Evolutionary conservation across 805 yeast genomes (phyloP), one percentile per base, ranked within the genome.

Genomic region (Cyberlindnera suaveolens): DNA sequence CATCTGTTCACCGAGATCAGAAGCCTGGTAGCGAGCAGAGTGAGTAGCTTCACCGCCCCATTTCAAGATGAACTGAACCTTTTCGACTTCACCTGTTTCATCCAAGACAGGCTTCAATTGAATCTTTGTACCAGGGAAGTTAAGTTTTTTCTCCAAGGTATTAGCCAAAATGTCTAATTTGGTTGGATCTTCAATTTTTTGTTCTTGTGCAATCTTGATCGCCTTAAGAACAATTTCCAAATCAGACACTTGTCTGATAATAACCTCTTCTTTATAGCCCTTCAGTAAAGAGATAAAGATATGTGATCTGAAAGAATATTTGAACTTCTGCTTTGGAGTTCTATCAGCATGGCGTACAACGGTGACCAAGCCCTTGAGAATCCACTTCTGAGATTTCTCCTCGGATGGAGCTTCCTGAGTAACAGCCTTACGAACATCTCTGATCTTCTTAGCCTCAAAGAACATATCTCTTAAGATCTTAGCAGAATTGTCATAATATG

Each of bases 21-120:
- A 76, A 1, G 96, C 95, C 66, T 93, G 99, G 61, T 88, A 85
- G 49, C 82, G 77, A 2, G 98, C 97, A 10, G 97, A 89, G 63
- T 93, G 99, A 1, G 99, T 93, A 6, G 99, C 97, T 64, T 93
- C 99, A 50, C 99, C 99, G 55, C 99, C 99, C 99, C 99, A 93
- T 62, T 93, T 93, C 55, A 93, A 71, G 48, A 93, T 95, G 49
- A 93, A 81, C 64, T 93, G 99, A 19, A 91, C 97, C 61, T 93
- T 93, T 51, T 91, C 97, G 17, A 93, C 93, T 30, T 82, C 80
- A 31, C 76, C 81, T 33, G 77, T 80, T 13, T 70, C 66, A 54
- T 75, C 74, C 43, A 90, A 59, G 4, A 91, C 81, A 0, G 99
- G 99, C 62, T 93, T 93, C 55, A 93, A 67, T 66, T 93, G 99